phyloP scores from a whole-genome alignment of 164 flowering plant species.

The Umbellularia californica region DNA sequence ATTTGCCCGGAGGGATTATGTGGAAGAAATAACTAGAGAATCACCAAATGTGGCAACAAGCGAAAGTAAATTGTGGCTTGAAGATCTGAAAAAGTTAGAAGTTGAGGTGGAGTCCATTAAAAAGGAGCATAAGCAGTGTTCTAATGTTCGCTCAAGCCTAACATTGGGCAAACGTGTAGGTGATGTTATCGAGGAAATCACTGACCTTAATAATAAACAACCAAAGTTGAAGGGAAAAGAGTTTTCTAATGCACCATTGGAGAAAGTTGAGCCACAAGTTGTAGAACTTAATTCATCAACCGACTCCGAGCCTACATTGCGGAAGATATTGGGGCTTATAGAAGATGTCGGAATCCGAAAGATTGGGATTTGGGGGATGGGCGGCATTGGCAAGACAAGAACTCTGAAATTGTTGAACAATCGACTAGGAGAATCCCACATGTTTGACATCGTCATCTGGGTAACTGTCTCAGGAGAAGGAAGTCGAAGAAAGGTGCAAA shows the following conservation, averaged over 20 bases:
- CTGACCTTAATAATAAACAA: no score
- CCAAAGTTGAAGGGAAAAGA: neutral
- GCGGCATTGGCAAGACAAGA: conserved; percentile 5
- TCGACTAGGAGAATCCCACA: neutral
- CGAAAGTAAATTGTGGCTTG: neutral
- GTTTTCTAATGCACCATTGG: no score
- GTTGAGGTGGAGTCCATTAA: neutral
- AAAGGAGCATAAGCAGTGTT: neutral
- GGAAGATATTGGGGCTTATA: neutral
- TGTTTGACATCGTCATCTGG: conserved; percentile 1
- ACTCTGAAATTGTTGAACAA: neutral
- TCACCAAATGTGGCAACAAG: neutral
- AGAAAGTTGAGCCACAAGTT: neutral
- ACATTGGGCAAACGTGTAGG: neutral
- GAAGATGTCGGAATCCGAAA: no score
- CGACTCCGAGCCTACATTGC: neutral
- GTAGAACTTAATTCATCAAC: neutral
- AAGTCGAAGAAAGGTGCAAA: neutral
- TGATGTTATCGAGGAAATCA: neutral
- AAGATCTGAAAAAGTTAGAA: neutral
- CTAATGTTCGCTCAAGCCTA: neutral
- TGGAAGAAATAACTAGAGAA: no score
- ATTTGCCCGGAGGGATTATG: neutral
- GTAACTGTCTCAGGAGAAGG: conserved; percentile 4
- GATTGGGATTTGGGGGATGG: neutral